Conservation (phyloP, 2,329 filamentous ascomycete genomes). For the Epichloe uncinata region DNA sequence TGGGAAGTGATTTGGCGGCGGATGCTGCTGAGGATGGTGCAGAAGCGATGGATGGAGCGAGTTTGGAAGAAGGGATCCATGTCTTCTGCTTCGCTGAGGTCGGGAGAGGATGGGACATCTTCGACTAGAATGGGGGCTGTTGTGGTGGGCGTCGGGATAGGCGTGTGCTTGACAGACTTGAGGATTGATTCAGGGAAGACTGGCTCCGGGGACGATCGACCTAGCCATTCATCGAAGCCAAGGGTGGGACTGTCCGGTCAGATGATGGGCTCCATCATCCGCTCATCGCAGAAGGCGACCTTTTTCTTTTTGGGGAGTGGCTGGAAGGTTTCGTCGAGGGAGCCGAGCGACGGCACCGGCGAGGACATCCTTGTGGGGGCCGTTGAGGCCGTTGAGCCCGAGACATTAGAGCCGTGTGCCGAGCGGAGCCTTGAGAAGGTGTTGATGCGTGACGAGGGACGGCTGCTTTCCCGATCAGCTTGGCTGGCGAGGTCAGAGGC, state of each 20-base stretch:
- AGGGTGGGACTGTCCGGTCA: conserved; percentile 49
- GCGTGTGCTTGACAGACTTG: conserved; percentile 4
- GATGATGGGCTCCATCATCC: conserved; percentile 31
- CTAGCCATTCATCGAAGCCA: conserved; percentile 35
- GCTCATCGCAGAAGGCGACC: conserved; percentile 23
- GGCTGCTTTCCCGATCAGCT: conserved; percentile 30
- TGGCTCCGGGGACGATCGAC: conserved; percentile 10
- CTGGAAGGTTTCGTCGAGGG: conserved; percentile 7
- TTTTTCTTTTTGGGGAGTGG: conserved; percentile 23
- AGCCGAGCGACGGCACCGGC: conserved; percentile 26
- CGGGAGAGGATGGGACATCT: conserved; percentile 3
- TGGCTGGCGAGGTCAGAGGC: conserved; percentile 32
- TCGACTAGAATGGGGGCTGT: not conserved
- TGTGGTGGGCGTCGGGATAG: not conserved
- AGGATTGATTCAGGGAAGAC: conserved; percentile 11
- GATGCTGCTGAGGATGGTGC: conserved; percentile 33
- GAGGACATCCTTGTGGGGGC: conserved; percentile 32
- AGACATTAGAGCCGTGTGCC: conserved; percentile 32
- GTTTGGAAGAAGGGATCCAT: conserved; percentile 26
- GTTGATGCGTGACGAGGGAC: conserved; percentile 23
- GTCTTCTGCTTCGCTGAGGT: conserved; percentile 1
- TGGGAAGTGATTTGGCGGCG: conserved; percentile 36
- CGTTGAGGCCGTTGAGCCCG: conserved; percentile 28
- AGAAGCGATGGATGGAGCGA: conserved; percentile 35
- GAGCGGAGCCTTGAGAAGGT: conserved; percentile 31